Base-by-base conservation (phyloP, 208 protist genomes). In the Acanthamoeba healyi region DNA sequence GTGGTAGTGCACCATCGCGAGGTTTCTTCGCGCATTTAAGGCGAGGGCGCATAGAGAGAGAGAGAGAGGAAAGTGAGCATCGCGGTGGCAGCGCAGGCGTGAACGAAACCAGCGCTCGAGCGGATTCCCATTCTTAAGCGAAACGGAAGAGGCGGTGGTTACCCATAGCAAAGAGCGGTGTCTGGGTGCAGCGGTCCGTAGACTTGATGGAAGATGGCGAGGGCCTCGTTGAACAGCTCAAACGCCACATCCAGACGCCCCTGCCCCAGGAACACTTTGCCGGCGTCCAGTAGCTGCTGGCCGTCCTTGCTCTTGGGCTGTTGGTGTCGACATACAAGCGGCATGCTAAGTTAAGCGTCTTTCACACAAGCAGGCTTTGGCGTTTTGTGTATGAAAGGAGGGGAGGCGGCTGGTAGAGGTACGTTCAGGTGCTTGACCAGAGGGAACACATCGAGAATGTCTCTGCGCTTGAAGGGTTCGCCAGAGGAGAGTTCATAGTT, bases 361-460 rank as follows among this genome's bases (percentile, higher is more conserved):
- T n/a, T n/a, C n/a, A n/a, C n/a, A n/a, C n/a, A n/a, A n/a, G n/a
- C n/a, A 49, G 44, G 4, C 44, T 38, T 34, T 72, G 42, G 14
- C n/a, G 10, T 34, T 17, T n/a, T 36, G 9, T 36, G 19, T 14
- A 38, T 6, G 51, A 63, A 36, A 26, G 36, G 36, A 49, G 12
- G n/a, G 38, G 42, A n/a, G n/a, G n/a, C n/a, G n/a, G n/a, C n/a
- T n/a, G n/a, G n/a, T 7, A 6, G 36, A 38, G 38, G 19, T 96
- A 94, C 94, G 42, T 81, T 63, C 24, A 93, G 56, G 46, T 97
- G 96, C 88, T 97, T 97, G 10, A 97, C 96, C 42, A 95, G 46
- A 36, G 94, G 91, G 58, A 86, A 56, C 24, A 97, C 42, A 32
- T 90, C 89, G 7, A 97, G 46, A 54, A 97, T 96, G 63, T 97